A percentile compares a stretch with the other conserved stretches of the same genome.
Conservation (phyloP, 208 protist genomes). For the Tetramitus jugosus region DNA sequence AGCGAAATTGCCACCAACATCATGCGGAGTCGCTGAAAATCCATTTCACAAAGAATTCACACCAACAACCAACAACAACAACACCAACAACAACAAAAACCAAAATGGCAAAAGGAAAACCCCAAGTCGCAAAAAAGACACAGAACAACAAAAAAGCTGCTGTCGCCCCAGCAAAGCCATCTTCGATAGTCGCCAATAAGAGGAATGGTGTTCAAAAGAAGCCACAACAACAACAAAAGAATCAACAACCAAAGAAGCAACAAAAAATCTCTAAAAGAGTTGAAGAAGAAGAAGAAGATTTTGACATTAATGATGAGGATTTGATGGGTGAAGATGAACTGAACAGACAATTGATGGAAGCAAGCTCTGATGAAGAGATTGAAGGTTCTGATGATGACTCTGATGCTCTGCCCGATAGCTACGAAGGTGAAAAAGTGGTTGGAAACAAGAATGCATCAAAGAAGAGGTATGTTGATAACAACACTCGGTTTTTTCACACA, state of each 20-base stretch:
- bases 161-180: no score
- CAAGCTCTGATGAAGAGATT: neutral
- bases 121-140: no score
- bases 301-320: no score
- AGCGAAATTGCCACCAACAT: no score
- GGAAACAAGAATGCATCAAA: neutral
- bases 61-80: no score
- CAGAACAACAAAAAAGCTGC: no score
- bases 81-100: no score
- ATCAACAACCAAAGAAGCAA: neutral
- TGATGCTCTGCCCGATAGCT: neutral
- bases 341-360: conserved; percentile 16
- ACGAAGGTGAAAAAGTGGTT: neutral
- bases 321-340: no score
- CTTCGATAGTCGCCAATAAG: no score
- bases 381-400: neutral
- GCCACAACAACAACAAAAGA: neutral
- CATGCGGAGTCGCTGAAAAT: no score
- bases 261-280: neutral
- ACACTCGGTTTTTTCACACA: neutral
- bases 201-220: neutral
- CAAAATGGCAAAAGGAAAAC: no score
- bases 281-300: neutral
- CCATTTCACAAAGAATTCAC: no score
- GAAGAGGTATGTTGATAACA: neutral